Evolutionary conservation across 164 flowering plant species (phyloP), one percentile per base, ranked within the genome.

Genomic region (Vitis riparia): DNA sequence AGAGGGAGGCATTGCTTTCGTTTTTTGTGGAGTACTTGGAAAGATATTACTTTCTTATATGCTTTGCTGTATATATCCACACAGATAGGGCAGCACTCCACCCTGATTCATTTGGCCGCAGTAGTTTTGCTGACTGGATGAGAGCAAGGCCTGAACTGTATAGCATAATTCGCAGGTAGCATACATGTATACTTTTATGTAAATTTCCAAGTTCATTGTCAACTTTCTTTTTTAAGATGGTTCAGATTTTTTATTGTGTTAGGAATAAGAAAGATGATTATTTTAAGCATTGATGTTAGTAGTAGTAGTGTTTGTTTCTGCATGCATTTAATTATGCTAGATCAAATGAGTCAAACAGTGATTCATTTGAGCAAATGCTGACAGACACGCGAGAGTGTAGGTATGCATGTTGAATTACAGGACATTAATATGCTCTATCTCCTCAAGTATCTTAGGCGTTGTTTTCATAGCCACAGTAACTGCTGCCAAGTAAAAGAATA

Each of bases 11-110:
- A 68, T 78, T 87, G 61, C 95, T 94, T 77, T 92, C 98, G 44
- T 91, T 88, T 73, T 94, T 94, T 75, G 89, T 94, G 76, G 98
- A 94, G 83, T 94, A 94, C 82, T 75, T 94, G 85, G 98, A 94
- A 72, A 85, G 97, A 80, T 94, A 94, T 79, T 94, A 94, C 85
- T 94, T 86, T 78, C 95, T 92, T 52, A 94, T 94, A 76, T 94
- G 98, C 78, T 94, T 94, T 86, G 86, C 98, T 75, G 98, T 94
- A 58, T 94, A 94, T 76, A 83, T 94, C 70, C 95, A 94, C 76
- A 89, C 95, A 13, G 95, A 92, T 78, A 86, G 89, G 78, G 80
- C 83, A 69, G 86, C 86, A 13, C 86, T 87, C 49, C 84, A 58
- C 63, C 81, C 91, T 66, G 79, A 74, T 77, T 82, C 87, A 16